Percentiles rank a stretch among this genome's conserved stretches.
Evolutionary conservation across 768 basidiomycete species (phyloP).

Genomic region (Leccinum uliginosum): DNA sequence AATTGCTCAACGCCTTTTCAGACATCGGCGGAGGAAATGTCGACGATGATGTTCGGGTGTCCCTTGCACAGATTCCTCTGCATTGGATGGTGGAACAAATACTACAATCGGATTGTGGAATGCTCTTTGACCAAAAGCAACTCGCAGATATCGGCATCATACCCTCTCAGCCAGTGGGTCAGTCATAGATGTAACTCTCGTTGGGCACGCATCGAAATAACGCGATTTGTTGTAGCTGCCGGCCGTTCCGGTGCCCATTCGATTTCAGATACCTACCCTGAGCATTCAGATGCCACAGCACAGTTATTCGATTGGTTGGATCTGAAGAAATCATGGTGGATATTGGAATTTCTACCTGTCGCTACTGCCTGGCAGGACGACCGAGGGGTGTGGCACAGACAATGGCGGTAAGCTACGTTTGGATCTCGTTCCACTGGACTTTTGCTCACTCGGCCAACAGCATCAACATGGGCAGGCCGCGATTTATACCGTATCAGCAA

Average conservation of each 20-base stretch:
- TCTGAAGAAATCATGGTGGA: constrained; percentile 52
- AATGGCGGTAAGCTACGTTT: constrained; percentile 49
- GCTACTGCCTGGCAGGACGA: constrained; percentile 53
- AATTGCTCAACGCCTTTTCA: constrained; percentile 20
- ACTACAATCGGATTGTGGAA: constrained; percentile 51
- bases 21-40: constrained; percentile 71
- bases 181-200: neutral
- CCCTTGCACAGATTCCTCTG: constrained; percentile 58
- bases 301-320: constrained; percentile 52
- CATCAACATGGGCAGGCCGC: constrained; percentile 52
- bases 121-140: constrained; percentile 50
- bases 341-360: constrained; percentile 64
- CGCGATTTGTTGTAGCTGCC: neutral
- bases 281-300: constrained; percentile 36
- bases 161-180: constrained; percentile 9
- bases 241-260: neutral
- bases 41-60: constrained; percentile 34
- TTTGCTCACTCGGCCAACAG: constrained; percentile 13
- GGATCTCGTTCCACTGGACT: neutral
- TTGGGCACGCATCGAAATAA: neutral
- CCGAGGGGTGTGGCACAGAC: constrained; percentile 49
- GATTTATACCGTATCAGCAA: constrained; percentile 39
- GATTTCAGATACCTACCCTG: constrained; percentile 1
- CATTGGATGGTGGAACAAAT: constrained; percentile 79
- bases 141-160: constrained; percentile 42